phyloP scores from a whole-genome alignment of 2,329 filamentous ascomycete genomes.

The Penicillium sp. region DNA sequence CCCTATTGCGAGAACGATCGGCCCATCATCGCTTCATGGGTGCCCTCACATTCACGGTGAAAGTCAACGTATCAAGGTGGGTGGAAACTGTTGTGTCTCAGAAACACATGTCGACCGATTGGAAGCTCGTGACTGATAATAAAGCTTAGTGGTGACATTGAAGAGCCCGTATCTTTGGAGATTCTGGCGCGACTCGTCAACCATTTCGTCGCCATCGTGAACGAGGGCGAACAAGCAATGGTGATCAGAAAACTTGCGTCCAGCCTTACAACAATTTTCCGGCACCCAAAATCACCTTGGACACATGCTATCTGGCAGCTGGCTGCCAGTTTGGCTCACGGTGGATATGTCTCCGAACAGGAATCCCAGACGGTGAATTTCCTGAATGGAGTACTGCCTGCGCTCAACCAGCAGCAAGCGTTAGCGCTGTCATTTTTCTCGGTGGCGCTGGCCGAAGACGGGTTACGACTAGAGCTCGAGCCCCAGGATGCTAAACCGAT shows the following conservation, averaged over 20 bases:
- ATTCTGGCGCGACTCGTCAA: slow-evolving; percentile 48
- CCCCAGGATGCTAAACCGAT: slow-evolving; percentile 18
- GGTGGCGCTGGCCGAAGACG: slow-evolving; percentile 46
- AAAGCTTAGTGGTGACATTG: slow-evolving; percentile 40
- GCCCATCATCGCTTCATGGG: slow-evolving; percentile 84
- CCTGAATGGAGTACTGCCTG: slow-evolving; percentile 38
- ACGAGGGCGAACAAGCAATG: slow-evolving; percentile 42
- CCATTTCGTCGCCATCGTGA: slow-evolving; percentile 47
- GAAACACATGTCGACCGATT: neutral
- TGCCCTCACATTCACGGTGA: slow-evolving; percentile 88
- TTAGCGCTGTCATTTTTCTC: slow-evolving; percentile 44
- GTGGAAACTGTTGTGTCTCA: slow-evolving; percentile 19
- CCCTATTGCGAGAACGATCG: slow-evolving; percentile 70
- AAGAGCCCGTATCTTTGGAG: slow-evolving; percentile 35
- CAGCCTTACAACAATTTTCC: slow-evolving; percentile 49
- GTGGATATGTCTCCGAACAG: slow-evolving; percentile 41
- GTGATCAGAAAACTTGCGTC: slow-evolving; percentile 53
- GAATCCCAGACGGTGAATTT: slow-evolving; percentile 36
- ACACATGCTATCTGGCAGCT: slow-evolving; percentile 40
- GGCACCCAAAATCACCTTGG: slow-evolving; percentile 45
- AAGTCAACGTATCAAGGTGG: slow-evolving; percentile 88
- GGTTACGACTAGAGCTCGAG: slow-evolving; percentile 26
- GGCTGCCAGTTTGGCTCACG: slow-evolving; percentile 43
- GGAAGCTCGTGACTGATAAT: neutral
- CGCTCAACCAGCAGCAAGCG: slow-evolving; percentile 40